A percentile compares a stretch with the other conserved stretches of the same genome.
These are phyloP conservation scores for Fusarium subtropicale DNA, from an alignment of 2,329 filamentous ascomycete species.

Conservation along the genomic window DNA sequence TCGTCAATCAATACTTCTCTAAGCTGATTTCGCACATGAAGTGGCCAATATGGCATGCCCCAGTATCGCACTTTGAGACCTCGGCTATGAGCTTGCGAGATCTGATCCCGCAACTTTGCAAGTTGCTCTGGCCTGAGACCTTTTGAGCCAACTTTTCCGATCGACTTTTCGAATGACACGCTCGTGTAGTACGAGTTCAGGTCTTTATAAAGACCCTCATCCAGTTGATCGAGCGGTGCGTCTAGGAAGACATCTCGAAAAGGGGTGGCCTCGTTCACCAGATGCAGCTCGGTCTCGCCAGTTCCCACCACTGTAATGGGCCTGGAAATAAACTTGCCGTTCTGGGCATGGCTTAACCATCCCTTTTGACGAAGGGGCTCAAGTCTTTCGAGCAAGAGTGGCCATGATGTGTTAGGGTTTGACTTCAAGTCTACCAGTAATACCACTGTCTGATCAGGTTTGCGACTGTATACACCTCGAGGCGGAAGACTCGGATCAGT, in stretches of 20 bases:
- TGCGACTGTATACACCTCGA: constrained; percentile 67
- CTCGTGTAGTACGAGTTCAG: constrained; percentile 76
- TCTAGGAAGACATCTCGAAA: constrained; percentile 73
- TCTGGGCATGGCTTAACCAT: constrained; percentile 67
- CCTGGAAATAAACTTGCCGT: constrained; percentile 62
- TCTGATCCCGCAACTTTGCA: constrained; percentile 57
- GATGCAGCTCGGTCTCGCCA: constrained; percentile 56
- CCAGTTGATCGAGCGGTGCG: constrained; percentile 65
- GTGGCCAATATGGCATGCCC: constrained; percentile 69
- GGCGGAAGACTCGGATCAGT: constrained; percentile 22
- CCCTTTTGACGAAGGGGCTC: constrained; percentile 67
- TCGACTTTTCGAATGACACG: constrained; percentile 63
- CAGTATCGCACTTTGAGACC: constrained; percentile 71
- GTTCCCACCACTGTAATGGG: constrained; percentile 77
- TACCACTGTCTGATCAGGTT: constrained; percentile 65
- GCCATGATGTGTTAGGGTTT: constrained; percentile 41
- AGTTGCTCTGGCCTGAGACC: constrained; percentile 60
- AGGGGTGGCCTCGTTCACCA: constrained; percentile 37
- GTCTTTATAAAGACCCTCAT: constrained; percentile 55
- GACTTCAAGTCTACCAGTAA: constrained; percentile 79
- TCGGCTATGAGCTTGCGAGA: constrained; percentile 62
- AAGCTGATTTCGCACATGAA: constrained; percentile 63
- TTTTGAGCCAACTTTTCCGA: constrained; percentile 63
- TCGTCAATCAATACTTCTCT: constrained; percentile 68
- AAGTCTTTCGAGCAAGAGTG: constrained; percentile 54